Evolutionary conservation across 1,284 basidiomycete species (phyloP), one percentile per base, ranked within the genome.

Genomic region (Melampsora occidentalis): DNA sequence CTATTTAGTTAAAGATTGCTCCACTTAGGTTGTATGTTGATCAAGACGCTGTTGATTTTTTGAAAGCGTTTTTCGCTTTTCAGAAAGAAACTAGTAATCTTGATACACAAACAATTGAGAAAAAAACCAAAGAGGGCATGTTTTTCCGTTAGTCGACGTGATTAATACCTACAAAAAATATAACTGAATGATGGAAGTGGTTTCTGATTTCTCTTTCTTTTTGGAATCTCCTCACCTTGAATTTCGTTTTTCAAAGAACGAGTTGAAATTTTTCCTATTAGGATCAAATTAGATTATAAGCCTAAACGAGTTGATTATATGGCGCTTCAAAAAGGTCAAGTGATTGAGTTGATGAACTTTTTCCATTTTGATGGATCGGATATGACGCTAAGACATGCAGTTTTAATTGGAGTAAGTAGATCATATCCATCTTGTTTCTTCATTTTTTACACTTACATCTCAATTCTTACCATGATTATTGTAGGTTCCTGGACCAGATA

Each of bases 341-440:
- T 94, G 0, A 96, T 97, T 78, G 97, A 99, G 82, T 85, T 99
- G 76, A 98, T 99, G 96, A 99, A 99, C 83, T 98, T 99, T 83
- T 99, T 99, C 89, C 95, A 98, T 83, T 99, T 99, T 80, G 96
- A 99, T 80, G 96, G 93, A 0, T 92, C 96, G 2, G 96, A 97
- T 83, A 98, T 99, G 93, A 96, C 94, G 0, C 84, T 99, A 69
- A 87, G 96, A 69, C 94, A 97, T 81, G 90, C 98, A 78, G 94
- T 92, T 18, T 83, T 98, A 31, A 89, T 90, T 70, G 97, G 96
- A 20, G 73, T 76, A 33, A 69, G 64, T 70, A 12, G 22, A 65
- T 35, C 14, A 5, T 1, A n/a, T 12, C 33, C 1, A 28, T 39
- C 25, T 9, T 6, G 39, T 3, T 6, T 51, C 46, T 39, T 7